Percentiles rank a stretch among this genome's conserved stretches.
These are phyloP conservation scores for Sporothrix luriei DNA, from an alignment of 2,329 filamentous ascomycete species.

Conservation along the genomic window DNA sequence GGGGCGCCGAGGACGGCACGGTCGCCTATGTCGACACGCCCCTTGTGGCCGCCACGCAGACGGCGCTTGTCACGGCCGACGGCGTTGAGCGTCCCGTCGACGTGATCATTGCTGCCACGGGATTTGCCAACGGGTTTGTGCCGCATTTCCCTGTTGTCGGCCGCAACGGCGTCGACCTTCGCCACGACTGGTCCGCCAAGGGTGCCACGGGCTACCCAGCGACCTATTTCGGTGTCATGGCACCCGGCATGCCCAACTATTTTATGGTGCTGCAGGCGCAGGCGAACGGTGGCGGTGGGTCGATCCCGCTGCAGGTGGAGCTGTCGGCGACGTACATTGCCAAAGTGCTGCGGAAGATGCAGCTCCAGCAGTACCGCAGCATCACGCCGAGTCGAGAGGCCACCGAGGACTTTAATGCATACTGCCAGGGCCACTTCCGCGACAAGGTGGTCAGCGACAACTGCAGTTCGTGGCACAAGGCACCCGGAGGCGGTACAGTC, in stretches of 20 bases:
- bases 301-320: slow-evolving; percentile 35
- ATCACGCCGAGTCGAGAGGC: slow-evolving; percentile 34
- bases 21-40: slow-evolving; percentile 4
- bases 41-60: not conserved
- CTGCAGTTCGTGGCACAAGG: slow-evolving; percentile 17
- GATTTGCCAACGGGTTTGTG: slow-evolving; percentile 1
- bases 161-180: not conserved
- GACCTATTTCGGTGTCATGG: slow-evolving; percentile 18
- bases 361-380: slow-evolving; percentile 31
- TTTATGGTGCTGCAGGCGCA: slow-evolving; percentile 31
- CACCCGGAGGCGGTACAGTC: slow-evolving; percentile 25
- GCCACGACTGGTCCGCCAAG: not conserved
- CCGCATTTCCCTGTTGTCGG: slow-evolving; percentile 17
- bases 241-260: slow-evolving; percentile 6
- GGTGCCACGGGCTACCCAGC: slow-evolving; percentile 8
- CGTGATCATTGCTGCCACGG: slow-evolving; percentile 6
- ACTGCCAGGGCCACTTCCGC: slow-evolving; percentile 30
- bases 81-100: not conserved
- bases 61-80: not conserved
- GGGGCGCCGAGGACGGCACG: not conserved
- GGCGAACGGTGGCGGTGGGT: slow-evolving; percentile 33
- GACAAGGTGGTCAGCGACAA: slow-evolving; percentile 3
- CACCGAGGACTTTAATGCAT: slow-evolving; percentile 35
- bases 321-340: slow-evolving; percentile 34
- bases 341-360: slow-evolving; percentile 35